Conservation (phyloP, 192 early-diverging fungal genomes). For the Coemansia brasiliensis region DNA sequence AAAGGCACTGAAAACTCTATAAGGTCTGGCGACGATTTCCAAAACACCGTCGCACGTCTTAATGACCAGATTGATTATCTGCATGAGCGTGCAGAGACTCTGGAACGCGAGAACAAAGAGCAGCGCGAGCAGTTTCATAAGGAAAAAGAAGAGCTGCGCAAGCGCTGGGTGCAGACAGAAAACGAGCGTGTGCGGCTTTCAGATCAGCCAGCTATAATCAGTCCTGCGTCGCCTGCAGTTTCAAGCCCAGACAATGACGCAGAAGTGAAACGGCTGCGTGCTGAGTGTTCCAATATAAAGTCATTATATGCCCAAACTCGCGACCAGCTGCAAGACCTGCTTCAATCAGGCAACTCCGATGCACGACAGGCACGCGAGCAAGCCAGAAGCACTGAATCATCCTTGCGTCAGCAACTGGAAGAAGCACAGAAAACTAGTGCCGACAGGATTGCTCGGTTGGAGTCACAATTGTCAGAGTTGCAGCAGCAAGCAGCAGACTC, state of each 20-base stretch:
- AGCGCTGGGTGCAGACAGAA: constrained; percentile 41
- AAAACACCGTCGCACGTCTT: constrained; percentile 21
- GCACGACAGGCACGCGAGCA: constrained; percentile 12
- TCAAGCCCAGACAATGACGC: not conserved
- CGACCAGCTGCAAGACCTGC: constrained; percentile 50
- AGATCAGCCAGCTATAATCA: not conserved
- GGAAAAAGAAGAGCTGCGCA: constrained; percentile 40
- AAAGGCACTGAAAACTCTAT: constrained; percentile 1
- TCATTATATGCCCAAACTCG: constrained; percentile 52
- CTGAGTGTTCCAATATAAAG: constrained; percentile 43
- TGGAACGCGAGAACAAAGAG: constrained; percentile 32
- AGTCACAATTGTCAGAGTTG: constrained; percentile 1
- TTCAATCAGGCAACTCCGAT: constrained; percentile 24
- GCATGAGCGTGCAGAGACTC: constrained; percentile 39
- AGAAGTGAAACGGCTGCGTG: constrained; percentile 28
- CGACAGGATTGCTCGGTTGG: not conserved
- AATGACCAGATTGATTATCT: constrained; percentile 48
- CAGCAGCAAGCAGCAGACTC: constrained; percentile 5
- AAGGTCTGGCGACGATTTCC: not conserved
- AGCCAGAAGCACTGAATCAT: constrained; percentile 9
- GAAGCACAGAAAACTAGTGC: not conserved
- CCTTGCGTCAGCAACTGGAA: constrained; percentile 15
- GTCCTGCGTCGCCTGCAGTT: not conserved
- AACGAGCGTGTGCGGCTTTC: constrained; percentile 37
- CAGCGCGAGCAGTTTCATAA: constrained; percentile 31